These are phyloP conservation scores for Plasmodium fragile DNA, from an alignment of 169 alveolate species.

Conservation along the genomic window DNA sequence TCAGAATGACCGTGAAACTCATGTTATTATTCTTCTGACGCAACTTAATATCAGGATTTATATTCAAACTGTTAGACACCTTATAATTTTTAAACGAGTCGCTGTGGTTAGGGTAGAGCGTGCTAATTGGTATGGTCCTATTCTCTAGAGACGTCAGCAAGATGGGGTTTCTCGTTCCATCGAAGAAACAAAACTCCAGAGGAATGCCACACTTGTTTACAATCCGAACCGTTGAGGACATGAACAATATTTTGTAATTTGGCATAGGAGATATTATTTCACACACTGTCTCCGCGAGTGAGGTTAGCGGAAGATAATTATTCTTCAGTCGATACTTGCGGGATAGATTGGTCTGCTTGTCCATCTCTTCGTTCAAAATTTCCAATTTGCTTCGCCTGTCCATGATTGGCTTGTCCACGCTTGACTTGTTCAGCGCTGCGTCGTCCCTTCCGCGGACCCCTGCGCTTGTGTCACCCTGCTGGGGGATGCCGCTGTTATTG, in stretches of 20 bases:
- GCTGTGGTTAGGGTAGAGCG: slow-evolving; percentile 63
- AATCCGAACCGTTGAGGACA: slow-evolving; percentile 87
- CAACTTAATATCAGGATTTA: slow-evolving; percentile 53
- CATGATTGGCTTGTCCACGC: not conserved
- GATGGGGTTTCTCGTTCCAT: slow-evolving; percentile 79
- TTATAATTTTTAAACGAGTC: slow-evolving; percentile 72
- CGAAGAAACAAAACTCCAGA: slow-evolving; percentile 84
- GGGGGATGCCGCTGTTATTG: not conserved
- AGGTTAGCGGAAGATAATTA: slow-evolving; percentile 45
- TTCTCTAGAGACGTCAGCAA: slow-evolving; percentile 80
- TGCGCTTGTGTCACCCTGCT: not conserved
- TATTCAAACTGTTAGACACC: slow-evolving; percentile 69
- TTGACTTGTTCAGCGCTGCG: not conserved
- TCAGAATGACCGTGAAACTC: slow-evolving; percentile 67
- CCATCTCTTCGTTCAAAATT: slow-evolving; percentile 27
- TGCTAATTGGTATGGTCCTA: slow-evolving; percentile 80
- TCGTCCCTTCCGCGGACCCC: not conserved
- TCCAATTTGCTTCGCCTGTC: slow-evolving; percentile 24
- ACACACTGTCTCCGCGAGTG: slow-evolving; percentile 79
- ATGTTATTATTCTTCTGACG: slow-evolving; percentile 63
- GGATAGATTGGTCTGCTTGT: slow-evolving; percentile 40
- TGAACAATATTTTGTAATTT: slow-evolving; percentile 86
- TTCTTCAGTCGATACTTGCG: slow-evolving; percentile 18
- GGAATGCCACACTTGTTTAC: slow-evolving; percentile 89
- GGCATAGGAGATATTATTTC: slow-evolving; percentile 89